Evolutionary conservation across 352 stramenopile genomes (phyloP), one percentile per base, ranked within the genome.

Genomic region (Phytophthora melonis): DNA sequence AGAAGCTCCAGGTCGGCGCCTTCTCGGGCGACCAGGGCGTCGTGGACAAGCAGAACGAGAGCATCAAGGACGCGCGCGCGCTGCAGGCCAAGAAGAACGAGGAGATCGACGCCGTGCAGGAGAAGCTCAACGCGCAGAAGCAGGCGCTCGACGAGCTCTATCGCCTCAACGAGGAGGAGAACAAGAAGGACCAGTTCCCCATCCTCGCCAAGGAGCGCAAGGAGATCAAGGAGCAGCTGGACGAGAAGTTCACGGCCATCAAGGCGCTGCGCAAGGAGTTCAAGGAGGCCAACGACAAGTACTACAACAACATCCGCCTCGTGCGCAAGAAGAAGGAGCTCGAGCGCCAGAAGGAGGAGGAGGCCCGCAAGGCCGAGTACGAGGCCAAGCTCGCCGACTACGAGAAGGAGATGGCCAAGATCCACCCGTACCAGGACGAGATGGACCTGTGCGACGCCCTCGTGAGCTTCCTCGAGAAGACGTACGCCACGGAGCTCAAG

Each of bases 331-430:
- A 94, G 78, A 92, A 95, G 77, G 88, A 95, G 27, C 71, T 95
- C 2, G 84, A 94, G 68, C 84, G 84, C 68, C 87, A 96, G 79
- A 90, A 91, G 77, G 85, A 96, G 71, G 87, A 96, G 58, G 87
- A 93, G 30, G 77, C 63, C 30, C 89, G 89, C 68, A 89, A 92
- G 67, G 82, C 87, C 49, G 88, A 98, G 68, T 97, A 97, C 66
- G 95, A 98, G 55, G 93, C 95, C 72, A 98, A 98, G 82, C 90
- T 99, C 69, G 90, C 97, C n/a, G 87, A 98, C 68, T 99, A 98
- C 79, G 95, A 98, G 75, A 93, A 97, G 73, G 97, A 98, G 75
- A 94, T 98, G 80, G 80, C 93, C 65, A 98, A 98, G 84, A 98
- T 98, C 78, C 95, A 97, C 80, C 95, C 96, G 36, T 98, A 98